Evolutionary conservation across 2,329 filamentous ascomycete species (phyloP), one percentile per base, ranked within the genome.

Genomic region (Penicillium sp.): DNA sequence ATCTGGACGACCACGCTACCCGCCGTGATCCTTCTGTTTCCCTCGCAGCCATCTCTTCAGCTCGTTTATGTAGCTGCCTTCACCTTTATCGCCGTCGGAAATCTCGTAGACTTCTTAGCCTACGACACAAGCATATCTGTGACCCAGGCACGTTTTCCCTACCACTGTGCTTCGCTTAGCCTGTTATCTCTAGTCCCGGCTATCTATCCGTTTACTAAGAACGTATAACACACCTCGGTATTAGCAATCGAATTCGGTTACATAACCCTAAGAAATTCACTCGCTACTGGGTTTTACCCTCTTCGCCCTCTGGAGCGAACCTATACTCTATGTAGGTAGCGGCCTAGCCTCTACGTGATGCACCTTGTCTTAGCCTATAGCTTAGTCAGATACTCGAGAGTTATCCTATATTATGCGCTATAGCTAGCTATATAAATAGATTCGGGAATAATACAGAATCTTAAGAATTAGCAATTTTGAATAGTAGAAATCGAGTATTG

Each of bases 1-100:
- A 53, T 53, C 12, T 53, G 34, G 28, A 42, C 48, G 4, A 25
- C 39, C 8, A 40, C 49, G 11, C 25, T 53, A 33, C 49, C 45
- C 28, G 32, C 45, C 4, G 43, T 45, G 46, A 37, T 45, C 6
- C 12, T 49, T 13, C 26, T 40, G 26, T 49, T 49, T 32, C 38
- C 24, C 7, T 11, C 36, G 4, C 29, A 41, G 29, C 42, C 37
- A n/a, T 36, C 11, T 9, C 8, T 45, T 13, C 33, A 45, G 37
- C 32, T 49, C 6, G 47, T 35, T n/a, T 49, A 49, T 27, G 7
- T 36, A 12, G 34, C 34, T 36, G n/a, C 13, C 7, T 36, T 36
- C 12, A 36, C 7, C n/a, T 12, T 36, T 36, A 12, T 36, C n/a
- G 8, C n/a, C 26, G 39, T 41, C 9, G 39, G 39, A n/a, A 29